Base-by-base conservation (phyloP, 768 basidiomycete genomes). In the Tylopilus sp. region DNA sequence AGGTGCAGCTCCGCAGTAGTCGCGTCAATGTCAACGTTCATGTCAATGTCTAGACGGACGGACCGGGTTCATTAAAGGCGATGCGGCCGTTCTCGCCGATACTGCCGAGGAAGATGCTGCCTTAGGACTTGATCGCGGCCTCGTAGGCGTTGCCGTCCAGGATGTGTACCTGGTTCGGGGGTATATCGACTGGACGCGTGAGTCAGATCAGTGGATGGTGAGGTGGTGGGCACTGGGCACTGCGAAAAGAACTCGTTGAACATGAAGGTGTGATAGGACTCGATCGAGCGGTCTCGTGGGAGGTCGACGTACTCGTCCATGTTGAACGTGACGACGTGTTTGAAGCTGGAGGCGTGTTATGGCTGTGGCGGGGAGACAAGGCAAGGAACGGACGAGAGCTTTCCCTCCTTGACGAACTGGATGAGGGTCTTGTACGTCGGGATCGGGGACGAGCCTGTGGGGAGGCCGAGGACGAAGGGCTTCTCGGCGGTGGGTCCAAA, bases 291-390 rank as follows among this genome's bases (percentile, higher is more conserved):
- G 62, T 93, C 87, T 45, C 73, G 76, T 14, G 89, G 84, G 29
- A 94, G 78, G 4, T 84, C 87, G 51, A 93, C 92, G 64, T 94
- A 95, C 72, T 95, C 92, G 72, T 95, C 92, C 92, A 93, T 92
- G 73, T 92, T 92, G 76, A 93, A 92, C 0, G 89, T 92, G 40
- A 92, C 78, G 55, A 92, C 91, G 75, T 92, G 72, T 72, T 87
- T 84, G 75, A 88, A 92, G 28, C 88, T 89, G 36, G n/a, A n/a
- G 3, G 28, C 7, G 36, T 24, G 52, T 67, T 36, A 61, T 22
- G 6, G 44, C 48, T 13, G 0, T 19, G 0, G 19, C 21, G 28
- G 6, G 24, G 31, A 56, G 49, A 58, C 43, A 24, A 48, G 38
- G 50, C 14, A 30, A 22, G 26, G 4, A 48, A 78, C 87, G 50